Evolutionary conservation across 73 alveolate species (phyloP).

Genomic region (Paramecium biaurelia): DNA sequence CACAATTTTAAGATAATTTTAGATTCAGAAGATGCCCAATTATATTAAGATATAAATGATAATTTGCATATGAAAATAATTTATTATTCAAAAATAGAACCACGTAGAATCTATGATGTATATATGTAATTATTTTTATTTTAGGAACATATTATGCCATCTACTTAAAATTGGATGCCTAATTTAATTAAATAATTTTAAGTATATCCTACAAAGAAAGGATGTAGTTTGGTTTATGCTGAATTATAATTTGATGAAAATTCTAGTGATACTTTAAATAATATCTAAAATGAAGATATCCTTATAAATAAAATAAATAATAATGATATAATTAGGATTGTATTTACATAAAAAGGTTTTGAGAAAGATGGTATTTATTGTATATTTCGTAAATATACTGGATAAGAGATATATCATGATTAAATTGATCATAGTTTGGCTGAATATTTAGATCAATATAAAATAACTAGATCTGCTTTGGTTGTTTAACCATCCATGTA

Average conservation of each 20-base stretch:
- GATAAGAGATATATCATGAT: slow-evolving; percentile 8
- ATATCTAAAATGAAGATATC: background rate
- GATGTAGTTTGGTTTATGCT: background rate
- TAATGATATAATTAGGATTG: background rate
- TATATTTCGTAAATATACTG: slow-evolving; percentile 12
- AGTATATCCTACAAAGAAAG: background rate
- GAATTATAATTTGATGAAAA: background rate
- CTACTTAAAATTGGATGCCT: background rate
- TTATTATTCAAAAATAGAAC: background rate
- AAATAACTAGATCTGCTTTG: background rate
- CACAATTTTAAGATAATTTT: background rate
- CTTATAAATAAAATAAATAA: background rate
- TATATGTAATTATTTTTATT: background rate
- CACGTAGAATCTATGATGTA: slow-evolving; percentile 7
- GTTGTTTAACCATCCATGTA: background rate
- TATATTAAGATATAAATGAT: slow-evolving; percentile 20
- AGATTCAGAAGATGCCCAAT: background rate
- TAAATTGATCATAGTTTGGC: background rate
- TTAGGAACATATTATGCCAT: slow-evolving; percentile 23
- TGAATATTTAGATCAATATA: background rate
- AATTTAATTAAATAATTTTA: background rate
- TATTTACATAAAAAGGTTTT: background rate
- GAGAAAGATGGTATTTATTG: slow-evolving; percentile 26
- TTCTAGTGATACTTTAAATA: background rate
- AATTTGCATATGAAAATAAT: slow-evolving; percentile 16